Conservation (phyloP, 345 rosid genomes). For the Pelargonium nanum region DNA sequence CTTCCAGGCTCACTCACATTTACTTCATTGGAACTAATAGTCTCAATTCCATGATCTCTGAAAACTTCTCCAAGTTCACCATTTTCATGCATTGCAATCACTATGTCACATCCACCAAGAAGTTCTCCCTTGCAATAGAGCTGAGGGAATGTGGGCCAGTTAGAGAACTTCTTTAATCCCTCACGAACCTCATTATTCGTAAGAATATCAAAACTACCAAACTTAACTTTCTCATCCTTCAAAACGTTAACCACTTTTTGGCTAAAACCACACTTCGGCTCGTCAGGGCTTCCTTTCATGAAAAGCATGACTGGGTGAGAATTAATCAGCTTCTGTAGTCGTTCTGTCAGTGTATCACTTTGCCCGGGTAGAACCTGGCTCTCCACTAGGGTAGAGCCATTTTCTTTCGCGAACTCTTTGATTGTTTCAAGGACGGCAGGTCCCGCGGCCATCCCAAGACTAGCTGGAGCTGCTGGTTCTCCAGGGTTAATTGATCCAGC, state of each 20-base stretch:
- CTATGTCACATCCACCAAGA: constrained; percentile 90
- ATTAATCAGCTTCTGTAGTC: constrained; percentile 50
- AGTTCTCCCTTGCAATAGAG: constrained; percentile 90
- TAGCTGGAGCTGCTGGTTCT: constrained; percentile 94
- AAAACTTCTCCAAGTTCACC: constrained; percentile 78
- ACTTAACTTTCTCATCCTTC: constrained; percentile 67
- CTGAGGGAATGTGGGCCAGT: constrained; percentile 99
- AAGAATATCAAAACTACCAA: constrained; percentile 75
- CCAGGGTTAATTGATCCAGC: constrained; percentile 50
- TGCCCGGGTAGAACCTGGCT: constrained; percentile 30
- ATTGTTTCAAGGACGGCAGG: constrained; percentile 63
- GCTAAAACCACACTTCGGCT: constrained; percentile 90
- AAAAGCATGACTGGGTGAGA: constrained; percentile 82
- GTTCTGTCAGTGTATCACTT: constrained; percentile 29
- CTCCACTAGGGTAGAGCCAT: constrained; percentile 25
- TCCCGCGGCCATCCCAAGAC: constrained; percentile 96
- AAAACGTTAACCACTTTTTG: constrained; percentile 57
- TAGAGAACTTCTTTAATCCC: constrained; percentile 86
- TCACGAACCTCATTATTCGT: constrained; percentile 71
- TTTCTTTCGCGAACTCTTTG: constrained; percentile 55
- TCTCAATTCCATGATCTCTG: constrained; percentile 48
- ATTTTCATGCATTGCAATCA: constrained; percentile 75
- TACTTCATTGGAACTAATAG: constrained; percentile 10
- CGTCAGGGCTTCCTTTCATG: constrained; percentile 87
- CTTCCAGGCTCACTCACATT: constrained; percentile 16